phyloP scores from a whole-genome alignment of 1,284 basidiomycete species.

The Hymenochaete sp. region DNA sequence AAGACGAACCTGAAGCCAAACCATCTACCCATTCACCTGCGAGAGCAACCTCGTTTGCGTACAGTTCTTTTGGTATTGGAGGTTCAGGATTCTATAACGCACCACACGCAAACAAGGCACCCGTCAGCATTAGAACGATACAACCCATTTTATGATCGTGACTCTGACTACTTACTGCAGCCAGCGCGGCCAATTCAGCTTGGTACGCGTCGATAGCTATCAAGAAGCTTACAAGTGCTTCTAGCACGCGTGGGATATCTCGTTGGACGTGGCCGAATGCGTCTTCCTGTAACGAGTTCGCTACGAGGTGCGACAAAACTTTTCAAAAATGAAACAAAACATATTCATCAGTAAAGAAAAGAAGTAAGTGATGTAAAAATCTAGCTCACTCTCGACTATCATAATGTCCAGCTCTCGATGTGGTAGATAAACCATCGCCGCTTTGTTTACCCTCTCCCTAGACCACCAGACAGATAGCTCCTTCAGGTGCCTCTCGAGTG shows the following conservation, averaged over 20 bases:
- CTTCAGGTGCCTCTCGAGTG: not conserved
- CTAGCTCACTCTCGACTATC: constrained; percentile 44
- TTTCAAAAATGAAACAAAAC: constrained; percentile 37
- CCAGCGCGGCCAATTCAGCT: constrained; percentile 32
- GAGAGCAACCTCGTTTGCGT: not conserved
- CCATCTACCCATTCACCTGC: constrained; percentile 12
- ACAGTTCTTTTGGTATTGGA: not conserved
- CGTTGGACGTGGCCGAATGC: constrained; percentile 75
- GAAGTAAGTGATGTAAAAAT: not conserved
- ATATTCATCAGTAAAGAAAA: not conserved
- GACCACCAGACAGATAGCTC: constrained; percentile 42
- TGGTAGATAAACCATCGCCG: constrained; percentile 46
- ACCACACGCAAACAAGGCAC: not conserved
- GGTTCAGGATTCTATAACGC: not conserved
- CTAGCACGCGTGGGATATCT: constrained; percentile 72
- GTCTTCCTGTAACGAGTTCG: constrained; percentile 71
- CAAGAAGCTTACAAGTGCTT: constrained; percentile 63
- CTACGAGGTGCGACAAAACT: constrained; percentile 60
- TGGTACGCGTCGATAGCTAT: constrained; percentile 57
- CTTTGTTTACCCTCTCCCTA: constrained; percentile 43
- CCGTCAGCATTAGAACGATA: constrained; percentile 23
- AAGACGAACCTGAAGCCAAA: constrained; percentile 8
- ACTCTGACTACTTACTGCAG: constrained; percentile 30
- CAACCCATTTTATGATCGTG: constrained; percentile 8
- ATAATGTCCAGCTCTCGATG: constrained; percentile 51